Percentiles rank a stretch among this genome's conserved stretches.
These are phyloP conservation scores for Phyllosticta citriasiana DNA, from an alignment of 2,329 filamentous ascomycete species.

Conservation along the genomic window DNA sequence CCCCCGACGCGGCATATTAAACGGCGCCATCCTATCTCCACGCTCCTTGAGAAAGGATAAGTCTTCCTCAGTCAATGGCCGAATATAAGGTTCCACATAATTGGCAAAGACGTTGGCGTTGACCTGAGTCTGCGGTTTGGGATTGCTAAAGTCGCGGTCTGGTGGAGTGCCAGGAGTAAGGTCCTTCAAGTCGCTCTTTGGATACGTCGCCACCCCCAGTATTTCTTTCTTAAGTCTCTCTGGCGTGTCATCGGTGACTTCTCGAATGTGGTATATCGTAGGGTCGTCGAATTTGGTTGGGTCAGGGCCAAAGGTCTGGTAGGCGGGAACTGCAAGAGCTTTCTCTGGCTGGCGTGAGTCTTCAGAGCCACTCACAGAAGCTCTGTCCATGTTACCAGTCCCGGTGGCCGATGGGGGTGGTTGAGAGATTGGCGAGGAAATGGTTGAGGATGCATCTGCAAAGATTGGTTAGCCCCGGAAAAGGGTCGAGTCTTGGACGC, in stretches of 20 bases:
- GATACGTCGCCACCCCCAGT: constrained; percentile 78
- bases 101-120: constrained; percentile 87
- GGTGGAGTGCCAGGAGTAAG: constrained; percentile 82
- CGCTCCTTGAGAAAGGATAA: constrained; percentile 84
- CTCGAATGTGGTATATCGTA: constrained; percentile 85
- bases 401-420: constrained; percentile 35
- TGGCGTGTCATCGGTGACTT: constrained; percentile 63
- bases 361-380: constrained; percentile 49
- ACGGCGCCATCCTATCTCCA: constrained; percentile 73
- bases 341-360: constrained; percentile 50
- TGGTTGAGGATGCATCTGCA: constrained; percentile 27
- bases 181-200: constrained; percentile 67
- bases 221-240: constrained; percentile 81
- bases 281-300: constrained; percentile 85
- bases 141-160: constrained; percentile 89
- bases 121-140: constrained; percentile 89
- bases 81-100: constrained; percentile 85
- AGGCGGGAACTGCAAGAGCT: constrained; percentile 55
- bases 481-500: neutral
- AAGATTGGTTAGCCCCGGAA: neutral
- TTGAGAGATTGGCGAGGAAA: constrained; percentile 32
- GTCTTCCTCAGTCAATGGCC: constrained; percentile 84
- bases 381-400: constrained; percentile 52
- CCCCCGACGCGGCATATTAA: constrained; percentile 75
- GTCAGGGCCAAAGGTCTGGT: constrained; percentile 85